Base-by-base conservation (phyloP, 305 asterid species). In the Euphrasia arctica region DNA sequence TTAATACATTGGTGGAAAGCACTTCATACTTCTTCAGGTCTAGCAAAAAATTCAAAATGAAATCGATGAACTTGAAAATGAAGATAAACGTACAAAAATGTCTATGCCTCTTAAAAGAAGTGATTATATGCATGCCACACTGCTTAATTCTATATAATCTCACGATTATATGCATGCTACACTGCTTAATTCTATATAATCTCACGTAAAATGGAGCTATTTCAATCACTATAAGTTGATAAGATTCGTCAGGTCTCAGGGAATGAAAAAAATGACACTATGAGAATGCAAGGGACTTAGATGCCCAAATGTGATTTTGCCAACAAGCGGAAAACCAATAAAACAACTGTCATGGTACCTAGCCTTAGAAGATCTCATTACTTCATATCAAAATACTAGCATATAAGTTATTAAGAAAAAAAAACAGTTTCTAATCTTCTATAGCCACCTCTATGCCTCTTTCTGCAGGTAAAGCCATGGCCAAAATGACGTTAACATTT, bases 381-480 rank as follows among this genome's bases (percentile, higher is more conserved):
- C 62, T 70, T 36, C 43, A 62, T 58, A 22, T 61, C 51, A 58
- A 45, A 71, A 43, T 56, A 51, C 50, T 55, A 63, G 47, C 36
- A 63, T 22, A 65, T 15, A 52, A 70, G 60, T 36, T 4, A 54
- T 27, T 54, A 29, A 43, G 57, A 68, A 65, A 32, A n/a, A 52
- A 29, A 50, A 64, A 18, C 64, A 57, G 66, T 58, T 69, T 68
- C 72, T 67, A 11, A 31, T 57, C 66, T 54, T 55, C 68, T 54
- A 51, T 45, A 14, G 52, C 45, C 22, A 60, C 67, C 51, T 36
- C 62, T 71, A 32, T 62, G 51, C 70, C 56, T 13, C 50, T 64
- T 56, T 52, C 36, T 41, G 49, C 54, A 49, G 73, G 61, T 62
- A 65, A 65, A 72, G 63, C 54, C 45, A 39, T 32, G 31, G 45